These are phyloP conservation scores for Dryas alaskensis DNA, from an alignment of 306 rosid species.

Conservation along the genomic window DNA sequence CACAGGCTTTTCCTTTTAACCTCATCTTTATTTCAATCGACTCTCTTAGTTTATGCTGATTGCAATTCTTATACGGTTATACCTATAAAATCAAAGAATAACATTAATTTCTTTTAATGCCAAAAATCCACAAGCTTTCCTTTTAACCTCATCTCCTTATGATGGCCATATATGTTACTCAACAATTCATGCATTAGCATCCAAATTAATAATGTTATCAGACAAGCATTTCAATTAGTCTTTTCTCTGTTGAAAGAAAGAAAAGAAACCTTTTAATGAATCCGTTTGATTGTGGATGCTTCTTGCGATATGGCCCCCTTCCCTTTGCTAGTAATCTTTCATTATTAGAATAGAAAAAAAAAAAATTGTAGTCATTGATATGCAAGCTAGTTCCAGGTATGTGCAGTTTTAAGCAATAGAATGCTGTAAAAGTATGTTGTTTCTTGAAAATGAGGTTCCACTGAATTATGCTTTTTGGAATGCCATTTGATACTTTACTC, in stretches of 20 bases:
- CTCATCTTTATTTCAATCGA: background rate
- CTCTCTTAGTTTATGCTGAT: slow-evolving; percentile 4
- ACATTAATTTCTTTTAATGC: background rate
- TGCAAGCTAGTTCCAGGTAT: too few species aligned
- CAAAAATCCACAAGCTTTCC: background rate
- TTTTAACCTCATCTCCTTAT: background rate
- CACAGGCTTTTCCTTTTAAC: background rate
- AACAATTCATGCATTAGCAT: background rate
- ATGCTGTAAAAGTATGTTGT: too few species aligned
- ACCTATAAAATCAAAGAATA: background rate
- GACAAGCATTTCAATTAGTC: background rate
- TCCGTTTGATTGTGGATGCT: background rate
- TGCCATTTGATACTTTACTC: too few species aligned
- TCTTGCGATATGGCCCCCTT: background rate
- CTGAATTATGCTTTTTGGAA: too few species aligned
- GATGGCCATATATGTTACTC: background rate
- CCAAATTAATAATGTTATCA: background rate
- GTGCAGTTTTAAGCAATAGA: too few species aligned
- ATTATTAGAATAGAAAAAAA: background rate
- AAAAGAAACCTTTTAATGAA: background rate
- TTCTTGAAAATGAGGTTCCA: too few species aligned
- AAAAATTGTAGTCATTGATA: too few species aligned
- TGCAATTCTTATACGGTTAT: slow-evolving; percentile 1
- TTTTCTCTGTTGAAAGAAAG: background rate
- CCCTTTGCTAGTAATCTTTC: background rate